Conservation (phyloP, 2,329 filamentous ascomycete species). For the Diplodia corticola region DNA sequence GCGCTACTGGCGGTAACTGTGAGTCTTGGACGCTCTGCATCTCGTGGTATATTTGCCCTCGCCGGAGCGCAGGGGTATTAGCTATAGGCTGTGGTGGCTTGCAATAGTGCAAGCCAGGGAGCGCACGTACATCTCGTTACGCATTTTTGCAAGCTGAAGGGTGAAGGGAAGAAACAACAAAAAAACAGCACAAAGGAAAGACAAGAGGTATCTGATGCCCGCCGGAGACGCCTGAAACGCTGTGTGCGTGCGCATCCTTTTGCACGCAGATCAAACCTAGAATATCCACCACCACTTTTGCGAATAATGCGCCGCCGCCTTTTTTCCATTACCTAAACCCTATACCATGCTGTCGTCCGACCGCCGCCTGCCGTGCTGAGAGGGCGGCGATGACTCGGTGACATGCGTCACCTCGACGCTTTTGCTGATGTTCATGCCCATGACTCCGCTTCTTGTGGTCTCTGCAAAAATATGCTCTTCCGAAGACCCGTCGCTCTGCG, state of each 20-base stretch:
- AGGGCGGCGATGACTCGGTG: background rate
- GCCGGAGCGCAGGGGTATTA: background rate
- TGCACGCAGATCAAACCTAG: conserved; percentile 7
- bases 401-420: conserved; percentile 21
- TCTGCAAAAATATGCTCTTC: conserved; percentile 9
- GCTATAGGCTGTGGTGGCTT: conserved; percentile 5
- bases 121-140: conserved; percentile 14
- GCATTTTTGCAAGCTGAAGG: background rate
- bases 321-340: background rate
- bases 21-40: background rate
- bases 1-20: background rate
- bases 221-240: conserved; percentile 17
- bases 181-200: conserved; percentile 16
- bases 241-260: background rate
- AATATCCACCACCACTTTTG: background rate
- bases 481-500: conserved; percentile 2
- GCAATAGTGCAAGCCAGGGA: background rate
- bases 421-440: conserved; percentile 21
- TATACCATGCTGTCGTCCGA: conserved; percentile 12
- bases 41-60: background rate
- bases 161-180: background rate
- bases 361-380: background rate
- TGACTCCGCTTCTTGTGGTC: background rate
- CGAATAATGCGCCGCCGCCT: background rate
- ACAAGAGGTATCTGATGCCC: conserved; percentile 9